Evolutionary conservation across 2,329 filamentous ascomycete genomes (phyloP), one percentile per base, ranked within the genome.

Genomic region (Fusarium pseudograminearum): DNA sequence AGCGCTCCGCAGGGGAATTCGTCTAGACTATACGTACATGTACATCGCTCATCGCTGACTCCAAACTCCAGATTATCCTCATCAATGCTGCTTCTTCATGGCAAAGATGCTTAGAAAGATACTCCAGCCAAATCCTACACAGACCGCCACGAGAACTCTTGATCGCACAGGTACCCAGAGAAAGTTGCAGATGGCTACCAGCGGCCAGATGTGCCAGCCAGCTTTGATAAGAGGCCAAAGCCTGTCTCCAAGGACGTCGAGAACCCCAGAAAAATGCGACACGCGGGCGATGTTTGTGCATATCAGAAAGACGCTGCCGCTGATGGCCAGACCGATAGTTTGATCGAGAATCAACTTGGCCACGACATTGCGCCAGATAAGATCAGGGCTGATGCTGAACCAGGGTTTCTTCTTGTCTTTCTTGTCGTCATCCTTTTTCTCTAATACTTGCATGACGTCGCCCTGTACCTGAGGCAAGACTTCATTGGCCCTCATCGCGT

Each of bases 141-240:
- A 78, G 22, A 78, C 78, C 1, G 76, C 76, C 5, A 80, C 78
- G 28, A 80, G 70, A 22, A 79, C 78, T 16, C 78, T 61, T 16
- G 77, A 79, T 15, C 78, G 73, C 11, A 80, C 78, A 2, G 78
- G 78, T 9, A 80, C 78, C 73, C 77, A 80, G 7, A 78, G 57
- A 53, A 79, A 80, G 57, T 79, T 80, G 74, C 73, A 74, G 15
- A 80, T 54, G 10, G 77, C 77, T 10, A 80, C 78, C 16, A 78
- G 63, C 3, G 78, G 78, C 78, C 78, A 80, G 24, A 80, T 75
- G 40, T 79, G 77, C 78, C 78, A 80, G 12, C 78, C 78, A 4
- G 78, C 78, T 48, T 73, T 73, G 55, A 80, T 70, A 11, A 80
- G 71, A 5, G 74, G 65, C 55, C 73, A 76, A 1, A 80, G 66